Evolutionary conservation across 2,329 filamentous ascomycete species (phyloP), one percentile per base, ranked within the genome.

Genomic region (Zymoseptoria tritici): DNA sequence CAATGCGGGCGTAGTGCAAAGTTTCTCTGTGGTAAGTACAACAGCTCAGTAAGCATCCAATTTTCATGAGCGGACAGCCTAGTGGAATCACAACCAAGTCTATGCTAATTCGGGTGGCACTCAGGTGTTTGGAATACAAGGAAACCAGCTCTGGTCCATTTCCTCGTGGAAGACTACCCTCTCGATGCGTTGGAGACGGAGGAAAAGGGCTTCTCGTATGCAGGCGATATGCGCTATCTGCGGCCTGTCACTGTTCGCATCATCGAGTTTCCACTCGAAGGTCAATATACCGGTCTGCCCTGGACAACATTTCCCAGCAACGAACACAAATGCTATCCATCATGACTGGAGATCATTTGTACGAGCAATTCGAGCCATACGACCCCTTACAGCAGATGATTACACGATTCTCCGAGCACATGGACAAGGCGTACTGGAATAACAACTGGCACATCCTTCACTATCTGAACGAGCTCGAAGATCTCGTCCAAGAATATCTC

Each of bases 311-410:
- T 66, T 49, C 58, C 64, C 9, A 49, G 31, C n/a, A 24, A 55
- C 11, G 46, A 60, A 50, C 59, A 16, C 64, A 66, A 29, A 56
- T 66, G 49, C 60, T 62, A 9, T 49, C 60, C 11, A 59, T 63
- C 7, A 64, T 63, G 56, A 57, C 64, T 3, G 56, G 61, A 5
- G 56, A 63, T n/a, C 42, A 56, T 11, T 36, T 63, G n/a, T 62
- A 62, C 54, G 60, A 64, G 29, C 64, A 66, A 13, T 64, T 64
- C 42, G 62, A 62, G 11, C 58, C 59, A 13, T 63, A 62, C 20
- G 19, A 64, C 9, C 20, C 20, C 7, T 54, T 57, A 53, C 19
- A 55, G 19, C 57, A 63, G 54, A 55, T 57, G 16, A 31, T 63
- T 20, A 36, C 20, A 11, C 61, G 59, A 20, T 65, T 63, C 51